These are phyloP conservation scores for Globisporangium middletonii DNA, from an alignment of 352 stramenopile genomes.

Conservation along the genomic window DNA sequence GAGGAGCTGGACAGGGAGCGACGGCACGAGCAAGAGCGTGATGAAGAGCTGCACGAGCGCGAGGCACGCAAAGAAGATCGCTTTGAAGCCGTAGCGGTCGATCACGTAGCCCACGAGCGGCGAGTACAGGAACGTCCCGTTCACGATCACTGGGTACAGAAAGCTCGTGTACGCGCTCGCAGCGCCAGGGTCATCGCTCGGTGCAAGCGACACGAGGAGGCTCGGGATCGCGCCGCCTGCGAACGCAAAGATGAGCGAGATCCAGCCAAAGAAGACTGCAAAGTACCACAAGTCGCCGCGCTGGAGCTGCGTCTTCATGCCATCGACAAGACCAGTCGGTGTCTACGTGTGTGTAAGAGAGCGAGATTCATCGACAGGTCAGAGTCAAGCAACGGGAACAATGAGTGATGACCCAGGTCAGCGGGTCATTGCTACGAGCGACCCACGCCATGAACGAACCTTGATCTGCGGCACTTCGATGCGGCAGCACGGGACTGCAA, in stretches of 20 bases:
- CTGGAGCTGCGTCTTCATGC: conserved; percentile 48
- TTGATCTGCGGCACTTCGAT: conserved; percentile 49
- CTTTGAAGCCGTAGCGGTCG: conserved; percentile 74
- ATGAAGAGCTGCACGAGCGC: conserved; percentile 64
- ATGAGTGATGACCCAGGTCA: neutral
- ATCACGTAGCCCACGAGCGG: conserved; percentile 68
- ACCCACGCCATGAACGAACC: conserved; percentile 15
- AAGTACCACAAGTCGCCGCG: conserved; percentile 71
- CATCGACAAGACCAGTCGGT: conserved; percentile 46
- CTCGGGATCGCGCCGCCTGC: conserved; percentile 67
- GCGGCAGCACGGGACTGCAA: conserved; percentile 44
- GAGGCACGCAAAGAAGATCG: conserved; percentile 62
- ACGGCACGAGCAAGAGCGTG: conserved; percentile 52
- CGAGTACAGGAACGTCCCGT: conserved; percentile 78
- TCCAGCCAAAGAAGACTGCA: conserved; percentile 71
- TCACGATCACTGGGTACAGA: conserved; percentile 70
- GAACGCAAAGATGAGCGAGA: conserved; percentile 79
- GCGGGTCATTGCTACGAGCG: neutral
- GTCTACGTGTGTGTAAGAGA: conserved; percentile 23
- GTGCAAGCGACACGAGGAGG: conserved; percentile 39
- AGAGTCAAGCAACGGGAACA: neutral
- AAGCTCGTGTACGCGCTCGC: conserved; percentile 58
- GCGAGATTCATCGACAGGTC: neutral
- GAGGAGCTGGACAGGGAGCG: conserved; percentile 46
- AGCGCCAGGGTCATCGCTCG: conserved; percentile 15